phyloP scores from a whole-genome alignment of 177 flowering plant species.

The Vitis hybrid region DNA sequence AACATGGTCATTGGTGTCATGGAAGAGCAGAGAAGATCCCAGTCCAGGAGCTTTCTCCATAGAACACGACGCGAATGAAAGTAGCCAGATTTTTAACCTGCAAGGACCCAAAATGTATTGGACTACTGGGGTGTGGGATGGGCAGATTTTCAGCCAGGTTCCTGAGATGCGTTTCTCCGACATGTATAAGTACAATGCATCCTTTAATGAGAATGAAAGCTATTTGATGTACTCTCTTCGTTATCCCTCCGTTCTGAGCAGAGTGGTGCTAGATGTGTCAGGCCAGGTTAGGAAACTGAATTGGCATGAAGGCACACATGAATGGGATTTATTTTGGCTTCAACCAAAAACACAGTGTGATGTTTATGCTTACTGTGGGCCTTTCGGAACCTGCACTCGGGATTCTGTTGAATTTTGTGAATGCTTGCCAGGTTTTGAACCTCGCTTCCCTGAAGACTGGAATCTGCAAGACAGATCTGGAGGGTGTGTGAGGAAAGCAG shows the following conservation, averaged over 20 bases:
- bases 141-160: constrained; percentile 24
- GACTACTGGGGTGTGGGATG: constrained; percentile 38
- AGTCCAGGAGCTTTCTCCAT: constrained; percentile 35
- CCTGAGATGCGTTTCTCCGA: constrained; percentile 31
- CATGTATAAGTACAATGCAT: too few species aligned
- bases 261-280: constrained; percentile 31
- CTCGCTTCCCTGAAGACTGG: constrained; percentile 20
- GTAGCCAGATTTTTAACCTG: constrained; percentile 17
- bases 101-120: constrained; percentile 32
- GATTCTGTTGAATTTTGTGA: constrained; percentile 12
- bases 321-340: too few species aligned
- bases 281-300: not conserved
- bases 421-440: constrained; percentile 33
- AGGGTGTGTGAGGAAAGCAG: constrained; percentile 38
- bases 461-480: constrained; percentile 23
- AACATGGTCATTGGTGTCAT: constrained; percentile 21
- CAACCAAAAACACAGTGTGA: too few species aligned
- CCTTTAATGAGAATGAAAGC: constrained; percentile 24
- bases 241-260: constrained; percentile 15
- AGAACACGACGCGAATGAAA: too few species aligned
- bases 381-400: constrained; percentile 29
- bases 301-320: too few species aligned
- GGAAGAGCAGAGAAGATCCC: constrained; percentile 53
- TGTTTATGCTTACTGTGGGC: constrained; percentile 18
- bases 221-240: constrained; percentile 33